A percentile compares a stretch with the other conserved stretches of the same genome.
Conservation (phyloP, 768 basidiomycete genomes). For the Kondoa malvinella region DNA sequence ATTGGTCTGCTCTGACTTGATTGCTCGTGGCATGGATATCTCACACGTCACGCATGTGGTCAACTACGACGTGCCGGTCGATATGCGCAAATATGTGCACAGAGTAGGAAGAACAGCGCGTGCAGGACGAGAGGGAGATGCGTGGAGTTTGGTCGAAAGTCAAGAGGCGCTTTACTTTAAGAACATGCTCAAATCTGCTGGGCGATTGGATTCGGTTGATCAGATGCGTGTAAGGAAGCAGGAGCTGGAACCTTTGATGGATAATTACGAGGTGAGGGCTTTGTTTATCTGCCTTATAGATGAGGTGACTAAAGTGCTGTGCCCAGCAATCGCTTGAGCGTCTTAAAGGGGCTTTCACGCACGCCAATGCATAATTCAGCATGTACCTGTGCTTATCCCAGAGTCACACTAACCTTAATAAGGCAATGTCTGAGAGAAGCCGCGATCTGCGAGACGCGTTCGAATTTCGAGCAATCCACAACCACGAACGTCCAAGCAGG, state of each 20-base stretch:
- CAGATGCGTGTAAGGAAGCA: constrained; percentile 48
- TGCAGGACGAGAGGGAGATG: constrained; percentile 69
- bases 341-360: too few species aligned
- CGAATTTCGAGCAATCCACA: too few species aligned
- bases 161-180: constrained; percentile 54
- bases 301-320: too few species aligned
- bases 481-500: too few species aligned
- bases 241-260: constrained; percentile 42
- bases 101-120: constrained; percentile 90
- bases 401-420: too few species aligned
- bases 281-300: background rate
- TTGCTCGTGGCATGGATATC: constrained; percentile 90
- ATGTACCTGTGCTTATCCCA: too few species aligned
- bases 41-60: constrained; percentile 81
- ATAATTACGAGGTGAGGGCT: constrained; percentile 50
- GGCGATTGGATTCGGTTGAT: constrained; percentile 53
- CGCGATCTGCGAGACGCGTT: too few species aligned
- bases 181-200: constrained; percentile 52
- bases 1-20: constrained; percentile 86
- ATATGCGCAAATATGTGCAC: constrained; percentile 96
- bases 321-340: too few species aligned
- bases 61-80: constrained; percentile 88
- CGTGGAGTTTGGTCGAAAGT: constrained; percentile 90
- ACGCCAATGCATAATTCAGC: too few species aligned
- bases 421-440: too few species aligned